phyloP scores from a whole-genome alignment of 345 rosid genomes.

The Eucalyptus pauciflora region DNA sequence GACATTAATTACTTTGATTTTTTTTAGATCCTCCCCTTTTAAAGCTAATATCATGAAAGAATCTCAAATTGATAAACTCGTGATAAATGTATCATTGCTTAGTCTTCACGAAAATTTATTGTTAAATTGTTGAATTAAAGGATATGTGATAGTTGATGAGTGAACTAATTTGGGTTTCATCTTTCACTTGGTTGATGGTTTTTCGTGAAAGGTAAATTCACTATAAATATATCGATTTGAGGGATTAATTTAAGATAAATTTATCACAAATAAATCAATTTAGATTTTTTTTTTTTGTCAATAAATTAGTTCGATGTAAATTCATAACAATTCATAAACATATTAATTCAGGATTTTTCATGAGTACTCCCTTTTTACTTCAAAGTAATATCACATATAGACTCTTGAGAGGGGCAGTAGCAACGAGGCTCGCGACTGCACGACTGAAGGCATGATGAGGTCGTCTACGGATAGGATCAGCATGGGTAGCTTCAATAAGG shows the following conservation, averaged over 20 bases:
- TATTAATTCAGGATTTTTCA: rapidly evolving
- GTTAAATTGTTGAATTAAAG: rapidly evolving
- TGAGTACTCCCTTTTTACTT: rapidly evolving
- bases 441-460: background rate
- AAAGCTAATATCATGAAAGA: rapidly evolving
- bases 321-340: rapidly evolving
- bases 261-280: rapidly evolving
- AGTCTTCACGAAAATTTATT: rapidly evolving
- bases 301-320: rapidly evolving
- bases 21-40: background rate
- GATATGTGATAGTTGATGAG: too few species aligned
- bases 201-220: rapidly evolving
- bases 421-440: rapidly evolving
- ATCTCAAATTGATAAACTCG: rapidly evolving
- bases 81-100: rapidly evolving
- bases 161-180: rapidly evolving
- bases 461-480: background rate
- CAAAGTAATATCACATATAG: rapidly evolving
- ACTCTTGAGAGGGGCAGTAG: background rate
- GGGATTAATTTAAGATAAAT: rapidly evolving
- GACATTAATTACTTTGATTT: background rate
- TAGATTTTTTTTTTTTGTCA: rapidly evolving
- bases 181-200: rapidly evolving
- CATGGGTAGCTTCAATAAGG: background rate
- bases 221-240: rapidly evolving